phyloP scores from a whole-genome alignment of 75 land plant genomes.

The Sequoiadendron giganteum region DNA sequence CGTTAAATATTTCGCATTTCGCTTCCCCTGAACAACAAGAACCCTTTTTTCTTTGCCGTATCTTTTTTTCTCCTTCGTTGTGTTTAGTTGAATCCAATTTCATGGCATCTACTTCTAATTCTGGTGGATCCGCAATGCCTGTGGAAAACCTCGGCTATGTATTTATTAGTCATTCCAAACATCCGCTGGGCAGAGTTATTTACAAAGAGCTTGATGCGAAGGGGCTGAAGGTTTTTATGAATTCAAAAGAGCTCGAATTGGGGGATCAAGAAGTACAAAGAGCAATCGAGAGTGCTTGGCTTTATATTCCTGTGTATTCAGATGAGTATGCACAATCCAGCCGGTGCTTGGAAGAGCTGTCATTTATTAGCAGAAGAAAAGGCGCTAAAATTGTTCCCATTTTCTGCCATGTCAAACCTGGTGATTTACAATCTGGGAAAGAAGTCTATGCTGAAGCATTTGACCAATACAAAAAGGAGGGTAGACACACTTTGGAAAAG shows the following conservation, averaged over 20 bases:
- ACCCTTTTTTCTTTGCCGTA: too few species aligned
- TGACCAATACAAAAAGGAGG: neutral
- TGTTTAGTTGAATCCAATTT: too few species aligned
- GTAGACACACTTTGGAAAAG: neutral
- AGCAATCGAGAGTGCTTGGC: neutral
- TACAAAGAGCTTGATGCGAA: neutral
- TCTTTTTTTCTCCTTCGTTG: too few species aligned
- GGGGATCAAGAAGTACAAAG: neutral
- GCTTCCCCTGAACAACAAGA: too few species aligned
- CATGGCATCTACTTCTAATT: too few species aligned
- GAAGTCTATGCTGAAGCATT: neutral
- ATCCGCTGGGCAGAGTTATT: neutral
- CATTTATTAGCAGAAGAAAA: neutral
- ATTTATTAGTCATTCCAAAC: neutral
- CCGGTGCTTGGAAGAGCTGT: neutral
- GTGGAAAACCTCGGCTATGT: too few species aligned
- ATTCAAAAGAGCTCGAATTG: neutral
- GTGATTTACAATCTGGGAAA: neutral
- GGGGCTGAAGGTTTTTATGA: neutral
- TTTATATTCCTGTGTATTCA: too few species aligned
- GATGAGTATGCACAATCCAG: neutral
- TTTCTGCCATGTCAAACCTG: neutral
- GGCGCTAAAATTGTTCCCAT: neutral
- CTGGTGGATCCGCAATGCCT: too few species aligned
- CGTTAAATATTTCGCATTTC: too few species aligned